These are phyloP conservation scores for Metarhizium anisopliae DNA, from an alignment of 2,329 filamentous ascomycete species.

Conservation along the genomic window DNA sequence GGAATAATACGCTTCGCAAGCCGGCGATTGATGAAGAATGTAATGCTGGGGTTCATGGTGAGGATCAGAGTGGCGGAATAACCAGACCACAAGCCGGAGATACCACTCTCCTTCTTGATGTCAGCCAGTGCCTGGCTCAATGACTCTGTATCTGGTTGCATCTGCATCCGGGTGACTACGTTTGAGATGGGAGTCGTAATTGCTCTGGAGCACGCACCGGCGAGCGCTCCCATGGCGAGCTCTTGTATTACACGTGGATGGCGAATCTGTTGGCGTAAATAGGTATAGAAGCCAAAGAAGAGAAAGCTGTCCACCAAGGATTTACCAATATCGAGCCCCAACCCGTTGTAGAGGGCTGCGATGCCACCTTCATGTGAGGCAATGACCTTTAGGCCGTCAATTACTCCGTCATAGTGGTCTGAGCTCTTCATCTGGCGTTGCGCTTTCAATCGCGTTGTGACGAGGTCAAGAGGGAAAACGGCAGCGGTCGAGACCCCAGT, in stretches of 20 bases:
- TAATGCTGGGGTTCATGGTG: conserved; percentile 78
- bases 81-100: conserved; percentile 76
- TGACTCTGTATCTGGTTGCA: conserved; percentile 38
- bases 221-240: conserved; percentile 61
- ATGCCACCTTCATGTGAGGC: conserved; percentile 62
- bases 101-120: conserved; percentile 61
- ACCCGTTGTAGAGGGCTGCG: conserved; percentile 59
- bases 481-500: conserved; percentile 70
- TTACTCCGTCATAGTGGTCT: conserved; percentile 52
- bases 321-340: conserved; percentile 56
- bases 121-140: conserved; percentile 50
- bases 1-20: conserved; percentile 52
- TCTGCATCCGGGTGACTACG: conserved; percentile 75
- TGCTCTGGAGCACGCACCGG: conserved; percentile 65
- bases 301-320: conserved; percentile 69
- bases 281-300: conserved; percentile 76
- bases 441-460: conserved; percentile 74
- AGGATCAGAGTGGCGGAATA: conserved; percentile 74
- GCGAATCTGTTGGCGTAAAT: conserved; percentile 30
- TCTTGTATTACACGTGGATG: conserved; percentile 59
- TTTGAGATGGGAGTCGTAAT: conserved; percentile 76
- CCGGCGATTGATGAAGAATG: conserved; percentile 72
- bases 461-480: conserved; percentile 73
- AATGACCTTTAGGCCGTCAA: conserved; percentile 64
- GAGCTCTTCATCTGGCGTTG: conserved; percentile 49